A percentile compares a stretch with the other conserved stretches of the same genome.
Evolutionary conservation across 2,329 filamentous ascomycete species (phyloP).

Genomic region (Xylariaceae sp.): DNA sequence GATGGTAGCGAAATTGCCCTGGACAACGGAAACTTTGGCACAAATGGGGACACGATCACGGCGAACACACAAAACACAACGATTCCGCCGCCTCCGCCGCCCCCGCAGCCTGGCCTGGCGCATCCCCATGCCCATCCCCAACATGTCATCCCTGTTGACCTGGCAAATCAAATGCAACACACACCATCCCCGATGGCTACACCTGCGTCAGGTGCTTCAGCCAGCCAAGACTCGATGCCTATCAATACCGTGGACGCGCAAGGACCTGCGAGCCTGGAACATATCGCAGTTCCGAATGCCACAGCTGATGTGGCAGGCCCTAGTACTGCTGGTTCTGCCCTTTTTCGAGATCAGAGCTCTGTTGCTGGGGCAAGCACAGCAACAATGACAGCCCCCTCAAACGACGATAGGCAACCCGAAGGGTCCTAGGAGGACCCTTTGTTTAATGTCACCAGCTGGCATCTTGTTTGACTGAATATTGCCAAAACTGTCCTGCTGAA

Average conservation of each 20-base stretch:
- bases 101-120: slow-evolving; percentile 2
- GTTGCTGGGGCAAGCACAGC: slow-evolving; percentile 24
- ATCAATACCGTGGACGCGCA: background rate
- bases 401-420: slow-evolving; percentile 8
- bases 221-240: background rate
- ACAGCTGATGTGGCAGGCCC: slow-evolving; percentile 12
- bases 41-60: slow-evolving; percentile 12
- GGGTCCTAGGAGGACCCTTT: no score
- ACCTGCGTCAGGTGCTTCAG: background rate
- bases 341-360: slow-evolving; percentile 14
- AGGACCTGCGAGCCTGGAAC: slow-evolving; percentile 4
- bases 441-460: no score
- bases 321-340: slow-evolving; percentile 20
- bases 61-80: slow-evolving; percentile 8
- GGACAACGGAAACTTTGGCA: slow-evolving; percentile 15
- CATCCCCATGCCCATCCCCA: background rate
- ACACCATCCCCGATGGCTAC: background rate
- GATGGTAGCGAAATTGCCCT: slow-evolving; percentile 30
- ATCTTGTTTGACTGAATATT: no score
- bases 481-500: no score
- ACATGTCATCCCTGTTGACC: background rate
- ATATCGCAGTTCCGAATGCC: slow-evolving; percentile 1
- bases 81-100: slow-evolving; percentile 19
- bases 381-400: slow-evolving; percentile 18
- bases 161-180: background rate